Evolutionary conservation across 352 stramenopile species (phyloP), one percentile per base, ranked within the genome.

Genomic region (Globisporangium cystogenes): DNA sequence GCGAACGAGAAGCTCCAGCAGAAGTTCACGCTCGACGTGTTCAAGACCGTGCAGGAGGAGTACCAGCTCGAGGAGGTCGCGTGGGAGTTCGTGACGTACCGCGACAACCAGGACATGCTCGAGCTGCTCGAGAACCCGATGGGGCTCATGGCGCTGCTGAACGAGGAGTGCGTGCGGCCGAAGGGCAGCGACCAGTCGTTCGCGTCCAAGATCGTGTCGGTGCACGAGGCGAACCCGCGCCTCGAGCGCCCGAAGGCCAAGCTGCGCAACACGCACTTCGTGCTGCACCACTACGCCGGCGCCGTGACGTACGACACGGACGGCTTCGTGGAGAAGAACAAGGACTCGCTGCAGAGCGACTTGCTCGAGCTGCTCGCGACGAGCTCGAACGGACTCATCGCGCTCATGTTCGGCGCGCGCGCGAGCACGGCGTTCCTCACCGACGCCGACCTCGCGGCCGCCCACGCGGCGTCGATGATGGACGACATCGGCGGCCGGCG

Each of bases 291-390:
- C 66, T 98, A 98, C 62, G 95, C 95, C 4, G 95, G 84, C 15
- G 73, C 70, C 15, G 95, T 98, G n/a, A 77, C 74, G 37, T 98
- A 98, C 66, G 78, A 93, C 39, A 78, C 87, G 3, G 74, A 51
- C 3, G 90, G 89, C 1, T 98, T 98, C 59, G 57, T 98, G 4
- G 93, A 98, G 59, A 98, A 98, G 62, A 96, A 98, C 75, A 94
- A 96, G 63, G 89, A 98, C 60, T 84, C 86, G 3, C 61, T 98
- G 31, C 86, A 93, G 11, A 93, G 95, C 24, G 92, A 98, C 63
- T 75, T 98, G 46, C 90, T 86, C 31, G 67, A 83, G 29, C 65
- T 91, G 26, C 55, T 95, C 4, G 63, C 62, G 20, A 74, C 75
- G 53, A 92, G 81, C 59, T 77, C 65, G 43, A 94, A 94, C 57